Evolutionary conservation across 1,139 yeast species (phyloP).

Genomic region (Hansenula lynferdii): DNA sequence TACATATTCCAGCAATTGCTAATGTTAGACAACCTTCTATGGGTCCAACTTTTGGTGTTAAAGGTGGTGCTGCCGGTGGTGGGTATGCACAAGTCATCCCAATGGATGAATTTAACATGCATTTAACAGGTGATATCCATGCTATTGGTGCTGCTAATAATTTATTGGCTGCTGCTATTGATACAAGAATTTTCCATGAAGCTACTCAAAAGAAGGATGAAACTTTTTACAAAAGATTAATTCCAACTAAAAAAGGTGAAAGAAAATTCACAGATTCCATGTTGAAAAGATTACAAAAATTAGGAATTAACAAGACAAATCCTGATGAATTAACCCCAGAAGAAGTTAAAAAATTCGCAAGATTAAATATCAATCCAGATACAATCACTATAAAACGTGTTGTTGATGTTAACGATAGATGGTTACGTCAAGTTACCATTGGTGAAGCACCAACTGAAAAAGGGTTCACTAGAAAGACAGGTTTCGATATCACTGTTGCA

Average conservation of each 20-base stretch:
- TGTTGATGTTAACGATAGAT: constrained; percentile 77
- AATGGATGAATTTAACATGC: constrained; percentile 86
- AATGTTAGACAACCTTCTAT: constrained; percentile 82
- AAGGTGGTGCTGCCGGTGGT: constrained; percentile 91
- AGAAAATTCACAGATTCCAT: constrained; percentile 64
- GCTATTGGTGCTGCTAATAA: constrained; percentile 80
- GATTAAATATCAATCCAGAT: constrained; percentile 66
- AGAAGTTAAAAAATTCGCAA: constrained; percentile 58
- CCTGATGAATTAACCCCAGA: constrained; percentile 68
- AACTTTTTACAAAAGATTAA: constrained; percentile 64
- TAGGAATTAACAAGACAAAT: constrained; percentile 60
- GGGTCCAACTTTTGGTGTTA: constrained; percentile 88
- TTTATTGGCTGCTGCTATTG: constrained; percentile 77
- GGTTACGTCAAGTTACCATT: constrained; percentile 67
- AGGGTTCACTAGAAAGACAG: constrained; percentile 65
- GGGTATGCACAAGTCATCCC: constrained; percentile 84
- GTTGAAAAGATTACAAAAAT: constrained; percentile 55
- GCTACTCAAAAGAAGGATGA: constrained; percentile 59
- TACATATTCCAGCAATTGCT: constrained; percentile 64
- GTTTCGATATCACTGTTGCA: constrained; percentile 81
- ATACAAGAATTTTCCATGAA: constrained; percentile 82
- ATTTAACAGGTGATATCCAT: constrained; percentile 80
- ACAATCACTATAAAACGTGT: constrained; percentile 74
- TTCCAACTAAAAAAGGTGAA: constrained; percentile 63
- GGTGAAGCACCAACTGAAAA: constrained; percentile 80